Percentiles rank a stretch among this genome's conserved stretches.
phyloP scores from a whole-genome alignment of 2,329 filamentous ascomycete species.

The Cladosporium sp. region DNA sequence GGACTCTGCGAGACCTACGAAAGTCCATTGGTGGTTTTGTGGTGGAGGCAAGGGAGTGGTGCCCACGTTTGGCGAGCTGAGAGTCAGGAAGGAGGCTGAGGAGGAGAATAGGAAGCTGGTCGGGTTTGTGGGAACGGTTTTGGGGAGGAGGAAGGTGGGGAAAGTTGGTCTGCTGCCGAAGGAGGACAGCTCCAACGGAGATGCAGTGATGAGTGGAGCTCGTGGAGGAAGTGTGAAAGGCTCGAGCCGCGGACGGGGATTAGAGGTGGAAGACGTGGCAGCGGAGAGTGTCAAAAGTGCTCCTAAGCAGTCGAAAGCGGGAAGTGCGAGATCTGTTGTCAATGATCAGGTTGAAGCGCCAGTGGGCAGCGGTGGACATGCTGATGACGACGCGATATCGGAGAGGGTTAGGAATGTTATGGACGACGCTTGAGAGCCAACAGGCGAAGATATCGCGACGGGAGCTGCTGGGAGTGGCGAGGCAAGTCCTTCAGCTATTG shows the following conservation, averaged over 20 bases:
- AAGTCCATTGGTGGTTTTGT: not conserved
- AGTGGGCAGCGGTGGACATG: not conserved
- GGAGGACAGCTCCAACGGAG: not conserved
- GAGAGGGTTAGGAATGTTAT: not conserved
- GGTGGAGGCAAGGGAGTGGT: not conserved
- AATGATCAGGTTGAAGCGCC: not conserved
- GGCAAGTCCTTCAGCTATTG: no score
- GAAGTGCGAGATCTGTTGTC: not conserved
- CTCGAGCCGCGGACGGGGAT: not conserved
- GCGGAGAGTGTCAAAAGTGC: not conserved
- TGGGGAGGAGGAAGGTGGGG: constrained; percentile 1
- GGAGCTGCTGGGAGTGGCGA: no score
- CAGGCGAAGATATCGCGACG: no score
- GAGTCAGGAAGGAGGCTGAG: constrained; percentile 8
- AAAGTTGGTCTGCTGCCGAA: not conserved
- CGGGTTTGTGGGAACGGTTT: constrained; percentile 5
- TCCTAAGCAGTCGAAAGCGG: not conserved
- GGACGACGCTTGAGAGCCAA: no score
- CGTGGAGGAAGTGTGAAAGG: not conserved
- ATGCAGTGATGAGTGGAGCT: not conserved
- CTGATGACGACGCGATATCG: not conserved
- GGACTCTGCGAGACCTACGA: not conserved
- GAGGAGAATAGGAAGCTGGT: not conserved
- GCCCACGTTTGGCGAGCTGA: constrained; percentile 5
- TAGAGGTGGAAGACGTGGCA: not conserved